Percentiles rank a stretch among this genome's conserved stretches.
Conservation (phyloP, 73 alveolate species). For the Breviolum minutum region DNA sequence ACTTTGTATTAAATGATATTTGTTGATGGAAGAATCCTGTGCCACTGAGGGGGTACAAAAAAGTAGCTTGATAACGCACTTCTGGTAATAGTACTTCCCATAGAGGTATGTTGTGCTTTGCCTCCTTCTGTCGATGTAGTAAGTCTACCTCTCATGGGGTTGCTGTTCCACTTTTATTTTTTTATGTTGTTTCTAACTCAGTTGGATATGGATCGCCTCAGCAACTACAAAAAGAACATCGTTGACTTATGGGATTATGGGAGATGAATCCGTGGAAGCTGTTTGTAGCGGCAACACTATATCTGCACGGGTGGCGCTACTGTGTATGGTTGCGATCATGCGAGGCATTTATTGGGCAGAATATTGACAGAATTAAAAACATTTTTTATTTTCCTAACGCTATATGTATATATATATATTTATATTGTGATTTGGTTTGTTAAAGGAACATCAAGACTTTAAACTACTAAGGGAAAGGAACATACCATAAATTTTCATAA, state of each 20-base stretch:
- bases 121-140: too few species aligned
- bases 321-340: slow-evolving; percentile 8
- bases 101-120: too few species aligned
- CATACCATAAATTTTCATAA: too few species aligned
- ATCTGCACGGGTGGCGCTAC: neutral
- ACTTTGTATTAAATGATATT: neutral
- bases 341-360: neutral
- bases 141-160: neutral
- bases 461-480: too few species aligned
- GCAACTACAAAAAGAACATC: neutral
- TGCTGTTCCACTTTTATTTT: neutral
- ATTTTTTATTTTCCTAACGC: too few species aligned
- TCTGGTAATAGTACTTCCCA: too few species aligned
- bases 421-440: too few species aligned
- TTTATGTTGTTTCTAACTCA: neutral
- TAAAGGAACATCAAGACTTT: too few species aligned
- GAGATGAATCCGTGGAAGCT: neutral
- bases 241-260: neutral
- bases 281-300: neutral
- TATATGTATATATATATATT: too few species aligned
- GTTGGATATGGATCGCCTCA: neutral
- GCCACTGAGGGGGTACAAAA: neutral
- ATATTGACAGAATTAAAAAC: neutral
- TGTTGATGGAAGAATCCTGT: neutral
- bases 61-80: too few species aligned